Conservation (phyloP, 176 grass and related monocot genomes). For the Aegilops umbellulata region DNA sequence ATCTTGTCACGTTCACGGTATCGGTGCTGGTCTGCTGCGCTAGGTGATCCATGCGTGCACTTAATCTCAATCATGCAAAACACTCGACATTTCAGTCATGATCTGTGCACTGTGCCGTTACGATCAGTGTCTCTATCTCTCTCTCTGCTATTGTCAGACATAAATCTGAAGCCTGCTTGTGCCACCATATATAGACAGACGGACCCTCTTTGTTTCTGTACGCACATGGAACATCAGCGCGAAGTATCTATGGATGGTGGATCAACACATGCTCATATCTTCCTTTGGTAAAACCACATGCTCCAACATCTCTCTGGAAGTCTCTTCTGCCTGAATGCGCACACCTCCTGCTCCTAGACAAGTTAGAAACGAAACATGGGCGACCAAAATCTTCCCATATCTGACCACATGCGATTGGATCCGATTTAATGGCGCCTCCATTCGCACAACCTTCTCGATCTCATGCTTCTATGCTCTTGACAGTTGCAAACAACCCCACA, state of each 20-base stretch:
- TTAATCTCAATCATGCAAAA: not conserved
- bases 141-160: not conserved
- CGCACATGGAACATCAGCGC: conserved; percentile 17
- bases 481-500: conserved; percentile 27
- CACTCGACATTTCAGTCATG: no score
- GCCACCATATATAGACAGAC: no score
- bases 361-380: not conserved
- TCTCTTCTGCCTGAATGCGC: not conserved
- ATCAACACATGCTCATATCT: conserved; percentile 6
- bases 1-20: conserved; percentile 11
- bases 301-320: not conserved
- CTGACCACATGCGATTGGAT: conserved; percentile 21
- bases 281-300: conserved; percentile 18
- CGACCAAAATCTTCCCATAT: conserved; percentile 10
- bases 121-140: no score
- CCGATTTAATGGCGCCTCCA: not conserved
- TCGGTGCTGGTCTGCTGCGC: not conserved
- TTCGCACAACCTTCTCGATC: not conserved
- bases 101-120: no score
- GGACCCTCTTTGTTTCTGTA: not conserved
- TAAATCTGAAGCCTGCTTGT: not conserved
- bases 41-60: not conserved
- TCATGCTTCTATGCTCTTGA: not conserved
- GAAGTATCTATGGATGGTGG: not conserved
- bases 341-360: not conserved